A percentile compares a stretch with the other conserved stretches of the same genome.
phyloP scores from a whole-genome alignment of 257 asterid species.

The Datura wrightii region DNA sequence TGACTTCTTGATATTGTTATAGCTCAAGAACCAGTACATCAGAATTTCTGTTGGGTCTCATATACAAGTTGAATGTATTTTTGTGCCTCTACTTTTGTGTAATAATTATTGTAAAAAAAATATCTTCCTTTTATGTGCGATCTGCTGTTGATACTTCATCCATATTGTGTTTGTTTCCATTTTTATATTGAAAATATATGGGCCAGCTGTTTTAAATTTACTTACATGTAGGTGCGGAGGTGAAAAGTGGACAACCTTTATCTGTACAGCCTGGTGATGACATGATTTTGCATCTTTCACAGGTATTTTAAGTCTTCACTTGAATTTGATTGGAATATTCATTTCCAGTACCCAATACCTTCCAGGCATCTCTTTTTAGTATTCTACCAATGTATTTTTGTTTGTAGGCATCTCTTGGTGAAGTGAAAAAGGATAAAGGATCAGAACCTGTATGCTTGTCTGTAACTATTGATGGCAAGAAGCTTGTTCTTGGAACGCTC shows the following conservation, averaged over 20 bases:
- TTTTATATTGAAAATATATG: background rate
- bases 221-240: slow-evolving; percentile 33
- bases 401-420: slow-evolving; percentile 36
- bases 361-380: background rate
- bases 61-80: background rate
- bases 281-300: slow-evolving; percentile 34
- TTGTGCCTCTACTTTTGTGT: slow-evolving; percentile 1
- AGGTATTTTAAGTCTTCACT: slow-evolving; percentile 26
- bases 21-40: background rate
- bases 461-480: slow-evolving; percentile 31
- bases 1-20: slow-evolving; percentile 2
- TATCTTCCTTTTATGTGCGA: background rate
- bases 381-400: background rate
- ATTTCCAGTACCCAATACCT: slow-evolving; percentile 3
- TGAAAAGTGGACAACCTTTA: slow-evolving; percentile 33
- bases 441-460: slow-evolving; percentile 38
- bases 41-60: background rate
- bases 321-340: background rate
- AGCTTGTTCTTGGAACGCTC: slow-evolving; percentile 39
- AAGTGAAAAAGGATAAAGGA: slow-evolving; percentile 29
- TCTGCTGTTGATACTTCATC: background rate
- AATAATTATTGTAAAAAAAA: background rate
- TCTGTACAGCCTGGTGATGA: slow-evolving; percentile 28
- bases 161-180: background rate
- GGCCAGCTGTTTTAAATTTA: background rate